Evolutionary conservation across 768 basidiomycete genomes (phyloP).

Genomic region (Rubroboletus satanas): DNA sequence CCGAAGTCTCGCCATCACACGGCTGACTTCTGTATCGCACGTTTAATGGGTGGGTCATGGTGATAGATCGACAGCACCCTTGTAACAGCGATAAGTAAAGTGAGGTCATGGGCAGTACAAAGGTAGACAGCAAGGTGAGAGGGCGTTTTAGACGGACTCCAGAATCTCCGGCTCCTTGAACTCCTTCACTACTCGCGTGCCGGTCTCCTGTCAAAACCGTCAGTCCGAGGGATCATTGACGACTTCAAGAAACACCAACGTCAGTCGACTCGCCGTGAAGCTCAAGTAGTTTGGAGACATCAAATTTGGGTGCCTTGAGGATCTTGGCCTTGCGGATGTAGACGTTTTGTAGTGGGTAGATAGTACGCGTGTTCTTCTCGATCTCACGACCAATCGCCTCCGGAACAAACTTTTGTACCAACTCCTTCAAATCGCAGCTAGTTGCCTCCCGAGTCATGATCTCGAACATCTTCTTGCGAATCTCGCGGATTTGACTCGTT

Average conservation of each 20-base stretch:
- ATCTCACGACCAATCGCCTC: constrained; percentile 99
- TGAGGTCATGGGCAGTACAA: constrained; percentile 37
- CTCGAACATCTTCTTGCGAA: constrained; percentile 99
- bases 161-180: constrained; percentile 98
- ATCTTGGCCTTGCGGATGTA: constrained; percentile 99
- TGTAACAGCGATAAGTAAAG: constrained; percentile 30
- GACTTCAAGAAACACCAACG: constrained; percentile 44
- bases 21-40: neutral
- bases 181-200: constrained; percentile 89
- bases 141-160: constrained; percentile 73
- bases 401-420: constrained; percentile 98
- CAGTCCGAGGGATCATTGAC: neutral
- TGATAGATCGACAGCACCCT: constrained; percentile 36
- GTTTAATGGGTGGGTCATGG: neutral
- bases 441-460: constrained; percentile 95
- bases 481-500: constrained; percentile 91
- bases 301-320: constrained; percentile 96
- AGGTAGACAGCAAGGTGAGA: constrained; percentile 31
- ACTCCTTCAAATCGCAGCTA: constrained; percentile 94
- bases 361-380: constrained; percentile 93
- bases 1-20: too few species aligned
- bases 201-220: constrained; percentile 68
- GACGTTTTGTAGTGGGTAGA: constrained; percentile 99
- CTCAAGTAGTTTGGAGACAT: constrained; percentile 92
- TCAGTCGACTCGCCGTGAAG: constrained; percentile 94